Evolutionary conservation across 805 yeast genomes (phyloP).

Genomic region (Soucietia sequanensis): DNA sequence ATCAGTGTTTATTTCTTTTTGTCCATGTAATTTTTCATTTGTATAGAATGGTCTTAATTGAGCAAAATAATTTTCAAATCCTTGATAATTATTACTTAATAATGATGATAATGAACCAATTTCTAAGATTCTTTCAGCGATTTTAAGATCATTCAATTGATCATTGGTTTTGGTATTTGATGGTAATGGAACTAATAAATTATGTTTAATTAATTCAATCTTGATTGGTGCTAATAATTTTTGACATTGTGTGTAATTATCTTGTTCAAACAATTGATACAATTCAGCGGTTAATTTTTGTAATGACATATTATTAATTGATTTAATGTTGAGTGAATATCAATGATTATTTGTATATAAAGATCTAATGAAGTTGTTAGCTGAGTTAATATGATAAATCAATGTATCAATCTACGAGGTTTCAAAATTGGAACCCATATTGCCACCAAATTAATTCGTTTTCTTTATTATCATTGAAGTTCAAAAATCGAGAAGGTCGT

Average conservation of each 20-base stretch:
- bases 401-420: too few relatives aligned
- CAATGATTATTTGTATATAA: too few relatives aligned
- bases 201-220: constrained; percentile 72
- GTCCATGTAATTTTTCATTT: constrained; percentile 40
- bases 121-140: constrained; percentile 81
- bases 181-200: constrained; percentile 65
- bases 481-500: too few relatives aligned
- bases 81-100: constrained; percentile 55
- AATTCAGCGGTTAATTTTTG: constrained; percentile 70
- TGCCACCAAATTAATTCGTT: too few relatives aligned
- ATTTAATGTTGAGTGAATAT: too few relatives aligned
- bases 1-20: constrained; percentile 30
- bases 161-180: constrained; percentile 32
- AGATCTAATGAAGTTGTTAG: too few relatives aligned
- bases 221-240: constrained; percentile 69
- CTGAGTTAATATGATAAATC: too few relatives aligned
- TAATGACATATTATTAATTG: constrained; percentile 56
- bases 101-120: constrained; percentile 83
- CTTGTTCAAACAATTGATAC: constrained; percentile 59
- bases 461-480: too few relatives aligned
- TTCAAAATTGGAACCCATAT: too few relatives aligned
- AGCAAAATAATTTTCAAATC: constrained; percentile 70
- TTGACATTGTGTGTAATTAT: constrained; percentile 61
- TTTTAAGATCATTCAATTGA: constrained; percentile 64
- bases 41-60: constrained; percentile 79